Conservation (phyloP, 495 filamentous ascomycete species). For the Penicillium manginii region DNA sequence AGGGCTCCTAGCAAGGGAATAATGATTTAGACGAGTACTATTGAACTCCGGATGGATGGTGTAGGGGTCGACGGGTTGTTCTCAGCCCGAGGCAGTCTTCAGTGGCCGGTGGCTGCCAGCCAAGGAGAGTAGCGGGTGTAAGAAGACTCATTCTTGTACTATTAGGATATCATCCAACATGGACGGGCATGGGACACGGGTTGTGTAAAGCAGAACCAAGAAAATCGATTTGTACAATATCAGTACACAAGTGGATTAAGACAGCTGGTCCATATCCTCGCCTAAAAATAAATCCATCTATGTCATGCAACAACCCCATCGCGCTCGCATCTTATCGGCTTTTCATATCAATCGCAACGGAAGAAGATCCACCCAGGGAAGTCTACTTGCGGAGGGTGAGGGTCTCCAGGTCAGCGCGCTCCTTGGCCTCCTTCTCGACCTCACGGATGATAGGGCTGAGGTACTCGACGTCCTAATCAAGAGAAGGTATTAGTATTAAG, state of each 20-base stretch:
- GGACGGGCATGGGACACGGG: neutral
- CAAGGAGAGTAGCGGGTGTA: no score
- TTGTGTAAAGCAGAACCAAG: conserved; percentile 30
- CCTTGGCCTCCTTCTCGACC: conserved; percentile 79
- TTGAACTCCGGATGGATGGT: no score
- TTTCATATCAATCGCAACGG: conserved; percentile 25
- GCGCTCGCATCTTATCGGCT: conserved; percentile 23
- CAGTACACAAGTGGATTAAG: conserved; percentile 46
- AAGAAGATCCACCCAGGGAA: conserved; percentile 9
- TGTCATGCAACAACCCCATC: conserved; percentile 30
- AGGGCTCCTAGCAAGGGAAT: no score
- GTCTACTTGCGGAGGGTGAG: conserved; percentile 66
- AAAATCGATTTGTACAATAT: conserved; percentile 56
- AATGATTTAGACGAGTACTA: no score
- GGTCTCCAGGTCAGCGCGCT: conserved; percentile 81
- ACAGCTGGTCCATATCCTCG: conserved; percentile 27
- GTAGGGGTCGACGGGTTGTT: no score
- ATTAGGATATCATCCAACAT: neutral
- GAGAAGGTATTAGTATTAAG: conserved; percentile 23
- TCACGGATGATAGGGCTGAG: conserved; percentile 79
- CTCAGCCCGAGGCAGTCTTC: no score
- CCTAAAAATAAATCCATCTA: conserved; percentile 32
- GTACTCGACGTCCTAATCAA: conserved; percentile 72
- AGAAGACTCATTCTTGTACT: neutral
- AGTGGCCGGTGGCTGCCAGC: no score